These are phyloP conservation scores for Xerophyta viscosa DNA, from an alignment of 106 monocot species.

Conservation along the genomic window DNA sequence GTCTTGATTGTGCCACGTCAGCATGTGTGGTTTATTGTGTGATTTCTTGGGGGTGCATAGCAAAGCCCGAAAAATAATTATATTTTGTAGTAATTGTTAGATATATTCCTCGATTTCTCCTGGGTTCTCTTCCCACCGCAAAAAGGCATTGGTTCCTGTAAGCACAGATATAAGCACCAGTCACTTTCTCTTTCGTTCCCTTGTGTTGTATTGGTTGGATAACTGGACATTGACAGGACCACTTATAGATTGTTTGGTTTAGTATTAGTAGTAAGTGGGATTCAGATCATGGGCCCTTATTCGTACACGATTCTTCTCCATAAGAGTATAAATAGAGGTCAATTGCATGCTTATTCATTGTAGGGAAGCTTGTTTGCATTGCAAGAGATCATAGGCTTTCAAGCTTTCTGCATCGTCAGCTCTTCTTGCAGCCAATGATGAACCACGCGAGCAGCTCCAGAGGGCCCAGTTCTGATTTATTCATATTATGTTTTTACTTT, in stretches of 20 bases:
- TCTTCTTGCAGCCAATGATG: conserved; percentile 22
- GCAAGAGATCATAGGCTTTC: neutral
- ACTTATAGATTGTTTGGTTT: neutral
- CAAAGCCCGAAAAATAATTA: no score
- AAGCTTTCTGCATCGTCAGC: neutral
- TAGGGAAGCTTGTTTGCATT: neutral
- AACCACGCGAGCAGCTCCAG: conserved; percentile 51
- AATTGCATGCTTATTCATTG: conserved; percentile 1
- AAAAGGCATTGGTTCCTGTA: conserved; percentile 1
- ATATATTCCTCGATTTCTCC: neutral
- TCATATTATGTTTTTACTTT: neutral
- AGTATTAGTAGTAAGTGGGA: neutral
- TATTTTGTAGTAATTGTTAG: neutral
- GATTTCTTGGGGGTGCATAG: no score
- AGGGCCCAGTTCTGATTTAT: conserved; percentile 33
- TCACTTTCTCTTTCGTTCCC: neutral
- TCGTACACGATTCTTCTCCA: neutral
- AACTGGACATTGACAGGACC: neutral
- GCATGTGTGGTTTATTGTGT: no score
- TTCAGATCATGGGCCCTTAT: neutral
- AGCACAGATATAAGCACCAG: neutral
- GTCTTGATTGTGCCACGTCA: no score
- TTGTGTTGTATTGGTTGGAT: neutral
- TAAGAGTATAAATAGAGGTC: conserved; percentile 2
- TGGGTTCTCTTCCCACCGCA: neutral